Conservation (phyloP, 129 eudicot genomes). For the Rutidosis leptorrhynchoides region DNA sequence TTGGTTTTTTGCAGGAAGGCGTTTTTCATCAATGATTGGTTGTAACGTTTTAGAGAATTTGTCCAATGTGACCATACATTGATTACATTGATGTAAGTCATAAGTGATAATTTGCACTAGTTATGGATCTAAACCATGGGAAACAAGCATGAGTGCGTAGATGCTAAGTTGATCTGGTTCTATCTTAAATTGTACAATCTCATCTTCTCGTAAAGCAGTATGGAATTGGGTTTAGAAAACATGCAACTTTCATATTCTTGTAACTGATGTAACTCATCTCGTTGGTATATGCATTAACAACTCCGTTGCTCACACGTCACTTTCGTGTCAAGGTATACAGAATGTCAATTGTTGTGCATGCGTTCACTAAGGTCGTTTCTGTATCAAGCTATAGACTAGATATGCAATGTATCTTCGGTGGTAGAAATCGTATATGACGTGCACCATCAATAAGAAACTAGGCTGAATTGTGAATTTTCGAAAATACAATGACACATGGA, state of each 20-base stretch:
- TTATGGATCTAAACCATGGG: background rate
- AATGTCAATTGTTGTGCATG: slow-evolving; percentile 14
- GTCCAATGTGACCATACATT: too few species aligned
- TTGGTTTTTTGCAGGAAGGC: background rate
- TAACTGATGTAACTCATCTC: too few species aligned
- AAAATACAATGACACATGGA: slow-evolving; percentile 51
- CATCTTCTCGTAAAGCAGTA: too few species aligned
- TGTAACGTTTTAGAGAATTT: background rate
- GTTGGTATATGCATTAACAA: slow-evolving; percentile 9
- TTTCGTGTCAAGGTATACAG: slow-evolving; percentile 2
- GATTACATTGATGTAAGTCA: background rate
- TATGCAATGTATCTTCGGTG: slow-evolving; percentile 13
- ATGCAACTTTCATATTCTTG: too few species aligned
- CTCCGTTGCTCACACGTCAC: slow-evolving; percentile 7
- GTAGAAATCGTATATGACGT: background rate
- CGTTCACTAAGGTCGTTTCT: slow-evolving; percentile 5
- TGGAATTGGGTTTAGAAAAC: too few species aligned
- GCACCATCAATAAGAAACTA: slow-evolving; percentile 21
- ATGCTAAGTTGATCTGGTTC: too few species aligned
- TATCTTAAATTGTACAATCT: too few species aligned
- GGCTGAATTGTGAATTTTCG: slow-evolving; percentile 40
- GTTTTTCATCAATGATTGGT: background rate
- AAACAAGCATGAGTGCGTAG: too few species aligned
- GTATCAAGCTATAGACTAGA: slow-evolving; percentile 12
- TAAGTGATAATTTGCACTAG: background rate